Evolutionary conservation across 495 filamentous ascomycete species (phyloP), one percentile per base, ranked within the genome.

Genomic region (Penicillium mononematosum): DNA sequence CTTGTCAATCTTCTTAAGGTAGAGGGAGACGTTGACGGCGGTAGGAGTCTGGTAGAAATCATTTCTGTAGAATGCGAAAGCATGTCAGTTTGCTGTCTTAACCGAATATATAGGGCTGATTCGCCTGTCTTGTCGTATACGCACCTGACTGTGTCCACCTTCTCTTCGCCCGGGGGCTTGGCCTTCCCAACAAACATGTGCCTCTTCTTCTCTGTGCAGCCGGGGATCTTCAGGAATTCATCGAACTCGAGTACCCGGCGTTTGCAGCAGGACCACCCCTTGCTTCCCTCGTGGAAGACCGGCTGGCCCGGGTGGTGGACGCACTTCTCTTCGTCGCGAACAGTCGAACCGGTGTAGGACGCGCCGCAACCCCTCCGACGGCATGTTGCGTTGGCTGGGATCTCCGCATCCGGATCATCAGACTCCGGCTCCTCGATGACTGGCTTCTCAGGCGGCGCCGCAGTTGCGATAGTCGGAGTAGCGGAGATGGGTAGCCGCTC

Each of bases 261-360:
- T 83, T 98, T 98, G 77, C 94, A 98, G 79, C 94, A 98, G 25
- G 84, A 90, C 81, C 93, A 98, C 9, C 94, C 94, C 77, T 98
- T 98, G 71, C 87, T 92, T 22, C 93, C 94, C 77, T 98, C 94
- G 71, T 98, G 94, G 74, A 98, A 98, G 59, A 98, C 83, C 25
- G 92, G 89, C 7, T 76, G 81, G 25, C 92, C 92, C 5, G 92
- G 90, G 73, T 97, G 92, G 65, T 92, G 87, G 19, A 88, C 78
- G 65, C 92, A 97, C 52, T 82, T 81, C 77, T 94, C 90, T n/a
- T 77, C 84, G 20, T 90, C 85, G 44, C 91, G 73, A 39, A 75
- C 73, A 29, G 75, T 65, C 2, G 78, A 81, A 22, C 83, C 80
- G 46, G 78, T 77, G 65, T 92, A 96, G 38, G 63, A 72, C 38